Percentiles rank a stretch among this genome's conserved stretches.
These are phyloP conservation scores for Eragrostis nindensis DNA, from an alignment of 176 grass and related monocot species.

Conservation along the genomic window DNA sequence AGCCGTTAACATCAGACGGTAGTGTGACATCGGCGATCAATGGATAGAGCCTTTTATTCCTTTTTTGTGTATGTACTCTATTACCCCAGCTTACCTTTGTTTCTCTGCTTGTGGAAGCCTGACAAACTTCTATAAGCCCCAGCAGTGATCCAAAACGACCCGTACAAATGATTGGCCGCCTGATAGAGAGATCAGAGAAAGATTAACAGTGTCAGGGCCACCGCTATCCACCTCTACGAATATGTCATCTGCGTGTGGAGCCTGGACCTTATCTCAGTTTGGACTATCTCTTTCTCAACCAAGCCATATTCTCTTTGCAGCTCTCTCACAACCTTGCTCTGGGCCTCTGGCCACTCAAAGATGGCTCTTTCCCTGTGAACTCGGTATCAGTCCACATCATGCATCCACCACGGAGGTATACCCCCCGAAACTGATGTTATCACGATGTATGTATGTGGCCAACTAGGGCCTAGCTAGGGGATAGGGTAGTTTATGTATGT, in stretches of 20 bases:
- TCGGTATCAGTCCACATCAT: conserved; percentile 9
- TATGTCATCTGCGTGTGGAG: not conserved
- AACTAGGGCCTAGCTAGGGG: too few species aligned
- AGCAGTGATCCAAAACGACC: not conserved
- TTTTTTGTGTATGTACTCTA: not conserved
- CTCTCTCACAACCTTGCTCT: not conserved
- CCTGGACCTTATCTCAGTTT: not conserved
- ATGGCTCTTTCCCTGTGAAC: not conserved
- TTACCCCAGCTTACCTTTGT: not conserved
- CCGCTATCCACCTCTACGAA: not conserved
- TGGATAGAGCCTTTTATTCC: not conserved
- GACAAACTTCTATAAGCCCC: not conserved
- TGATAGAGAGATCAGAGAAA: not conserved
- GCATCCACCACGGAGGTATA: not conserved
- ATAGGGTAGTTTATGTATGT: too few species aligned
- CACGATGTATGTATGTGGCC: not conserved
- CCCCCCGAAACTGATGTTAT: not conserved
- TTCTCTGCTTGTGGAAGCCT: not conserved
- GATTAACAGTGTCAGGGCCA: not conserved
- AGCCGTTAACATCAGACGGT: not conserved
- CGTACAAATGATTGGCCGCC: conserved; percentile 22
- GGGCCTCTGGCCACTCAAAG: not conserved
- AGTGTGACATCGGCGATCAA: not conserved
- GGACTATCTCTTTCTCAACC: not conserved
- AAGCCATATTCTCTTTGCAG: not conserved